phyloP scores from a whole-genome alignment of 192 early-diverging fungal genomes.

The Entophlyctis luteolus region DNA sequence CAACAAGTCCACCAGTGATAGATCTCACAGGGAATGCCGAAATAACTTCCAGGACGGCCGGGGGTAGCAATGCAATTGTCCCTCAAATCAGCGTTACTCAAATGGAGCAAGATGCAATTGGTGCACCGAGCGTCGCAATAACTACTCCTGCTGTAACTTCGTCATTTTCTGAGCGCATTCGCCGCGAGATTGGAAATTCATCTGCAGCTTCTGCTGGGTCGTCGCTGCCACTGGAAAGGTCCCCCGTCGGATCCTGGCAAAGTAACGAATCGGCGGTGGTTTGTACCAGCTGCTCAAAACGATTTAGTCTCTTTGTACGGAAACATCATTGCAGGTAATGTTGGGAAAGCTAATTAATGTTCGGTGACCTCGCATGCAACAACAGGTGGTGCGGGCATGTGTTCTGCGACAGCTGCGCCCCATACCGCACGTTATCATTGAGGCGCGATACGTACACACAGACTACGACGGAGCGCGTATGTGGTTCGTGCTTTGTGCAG shows the following conservation, averaged over 20 bases:
- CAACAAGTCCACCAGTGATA: too few relatives aligned
- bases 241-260: constrained; percentile 59
- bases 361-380: background rate
- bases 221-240: background rate
- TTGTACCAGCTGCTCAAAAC: constrained; percentile 65
- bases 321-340: constrained; percentile 82
- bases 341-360: background rate
- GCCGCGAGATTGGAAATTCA: too few relatives aligned
- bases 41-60: too few relatives aligned
- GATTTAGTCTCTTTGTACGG: constrained; percentile 73
- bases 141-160: too few relatives aligned
- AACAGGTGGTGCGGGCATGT: constrained; percentile 73
- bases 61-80: too few relatives aligned
- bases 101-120: too few relatives aligned
- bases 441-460: constrained; percentile 39
- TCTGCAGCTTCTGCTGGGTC: too few relatives aligned
- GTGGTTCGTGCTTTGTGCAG: constrained; percentile 47
- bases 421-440: constrained; percentile 42
- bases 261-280: constrained; percentile 61
- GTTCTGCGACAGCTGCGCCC: constrained; percentile 78
- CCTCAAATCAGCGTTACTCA: too few relatives aligned
- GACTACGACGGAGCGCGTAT: constrained; percentile 53
- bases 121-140: too few relatives aligned
- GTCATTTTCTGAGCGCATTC: too few relatives aligned
- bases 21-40: too few relatives aligned